Base-by-base conservation (phyloP, 2,329 filamentous ascomycete species). In the Nemania sp. region DNA sequence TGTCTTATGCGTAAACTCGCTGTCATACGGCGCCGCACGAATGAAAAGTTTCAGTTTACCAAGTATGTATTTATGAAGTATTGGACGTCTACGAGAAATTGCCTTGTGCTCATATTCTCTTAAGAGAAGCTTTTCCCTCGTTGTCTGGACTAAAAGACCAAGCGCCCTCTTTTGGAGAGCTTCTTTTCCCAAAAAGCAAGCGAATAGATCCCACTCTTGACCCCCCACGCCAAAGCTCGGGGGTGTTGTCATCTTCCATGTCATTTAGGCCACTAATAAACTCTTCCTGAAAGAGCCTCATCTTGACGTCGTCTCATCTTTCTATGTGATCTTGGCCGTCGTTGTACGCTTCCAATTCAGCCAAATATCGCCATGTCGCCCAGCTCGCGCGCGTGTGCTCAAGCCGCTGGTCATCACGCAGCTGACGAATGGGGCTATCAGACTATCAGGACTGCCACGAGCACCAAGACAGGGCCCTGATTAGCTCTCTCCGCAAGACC, bases 251-350 rank as follows among this genome's bases (percentile, higher is more conserved):
- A 76, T 76, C 65, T 73, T 72, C 74, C 74, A 77, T 76, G 74
- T 74, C 72, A 67, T 73, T 69, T 75, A 74, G 74, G 70, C 75
- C 75, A 75, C 74, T 76, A 77, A 77, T 75, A 73, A 70, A 72
- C 66, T 72, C 65, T 71, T 73, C 70, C 51, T 67, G 66, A 74
- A 76, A 76, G 75, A 77, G 75, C 74, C 75, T 76, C 75, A 76
- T 75, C 71, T 70, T 69, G 73, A 77, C 75, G 74, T 76, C 74
- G 70, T 74, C 66, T 70, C 72, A 59, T 74, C 57, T 70, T 70
- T 70, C 51, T 56, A 66, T 70, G 70, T 70, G 29, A 49, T 65
- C 47, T 66, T 67, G 38, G 29, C 66, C 58, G 67, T 61, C 66
- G 68, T 66, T 68, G 64, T 70, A 63, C 68, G 62, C 55, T 62